Conservation (phyloP, 352 stramenopile species). For the Phytophthora hibernalis region DNA sequence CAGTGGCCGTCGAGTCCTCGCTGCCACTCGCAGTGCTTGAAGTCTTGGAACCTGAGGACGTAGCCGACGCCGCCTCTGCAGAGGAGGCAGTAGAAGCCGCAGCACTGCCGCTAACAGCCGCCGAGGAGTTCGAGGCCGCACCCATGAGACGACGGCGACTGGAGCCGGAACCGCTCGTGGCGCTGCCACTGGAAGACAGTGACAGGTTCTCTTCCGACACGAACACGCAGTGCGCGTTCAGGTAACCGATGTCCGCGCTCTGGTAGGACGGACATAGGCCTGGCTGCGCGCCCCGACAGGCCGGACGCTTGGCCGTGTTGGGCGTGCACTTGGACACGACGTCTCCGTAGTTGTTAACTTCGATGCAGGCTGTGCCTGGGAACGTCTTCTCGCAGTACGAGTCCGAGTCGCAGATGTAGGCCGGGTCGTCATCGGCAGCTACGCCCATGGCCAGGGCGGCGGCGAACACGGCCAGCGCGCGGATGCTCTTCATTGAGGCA, state of each 20-base stretch:
- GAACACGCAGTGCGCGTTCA: constrained; percentile 88
- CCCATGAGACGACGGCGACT: constrained; percentile 32
- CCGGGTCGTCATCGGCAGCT: constrained; percentile 35
- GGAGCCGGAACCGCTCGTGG: constrained; percentile 25
- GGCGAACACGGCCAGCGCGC: constrained; percentile 41
- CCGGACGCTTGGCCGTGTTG: constrained; percentile 75
- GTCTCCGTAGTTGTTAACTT: constrained; percentile 79
- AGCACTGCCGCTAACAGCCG: constrained; percentile 17
- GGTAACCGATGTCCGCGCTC: constrained; percentile 66
- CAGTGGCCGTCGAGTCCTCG: constrained; percentile 30
- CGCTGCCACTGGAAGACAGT: constrained; percentile 29
- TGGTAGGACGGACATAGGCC: constrained; percentile 86
- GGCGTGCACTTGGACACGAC: constrained; percentile 83
- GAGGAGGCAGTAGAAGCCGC: constrained; percentile 16
- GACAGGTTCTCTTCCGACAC: constrained; percentile 62
- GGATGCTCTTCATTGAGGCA: constrained; percentile 52
- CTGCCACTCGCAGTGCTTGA: constrained; percentile 19
- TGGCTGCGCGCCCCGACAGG: constrained; percentile 73
- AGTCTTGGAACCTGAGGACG: constrained; percentile 11
- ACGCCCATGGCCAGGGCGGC: constrained; percentile 40
- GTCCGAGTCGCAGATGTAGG: constrained; percentile 75
- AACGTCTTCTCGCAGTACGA: constrained; percentile 74
- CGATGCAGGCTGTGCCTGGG: constrained; percentile 77
- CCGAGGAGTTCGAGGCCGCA: constrained; percentile 16
- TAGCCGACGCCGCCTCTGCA: neutral